Base-by-base conservation (phyloP, 2,329 filamentous ascomycete genomes). In the Botrytis fabae region DNA sequence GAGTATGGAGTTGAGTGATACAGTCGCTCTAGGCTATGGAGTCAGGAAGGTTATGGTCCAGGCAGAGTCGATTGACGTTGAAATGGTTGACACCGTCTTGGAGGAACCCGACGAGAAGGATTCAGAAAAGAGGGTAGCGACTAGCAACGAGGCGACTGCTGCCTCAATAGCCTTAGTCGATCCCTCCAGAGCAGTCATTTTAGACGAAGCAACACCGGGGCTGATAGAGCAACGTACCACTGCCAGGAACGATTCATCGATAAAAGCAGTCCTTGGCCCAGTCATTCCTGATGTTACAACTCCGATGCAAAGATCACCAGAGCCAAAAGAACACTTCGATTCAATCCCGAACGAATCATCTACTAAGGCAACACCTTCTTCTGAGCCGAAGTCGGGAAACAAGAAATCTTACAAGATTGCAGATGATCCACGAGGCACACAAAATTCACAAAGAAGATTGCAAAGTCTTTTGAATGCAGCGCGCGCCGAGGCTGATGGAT, bases 11-110 rank as follows among this genome's bases (percentile, higher is more conserved):
- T 22, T 69, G 32, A 42, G 68, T 32, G 71, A 71, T 46, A 40
- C 71, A 8, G 51, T 72, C 25, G 70, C 62, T 28, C 40, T 72
- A 25, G 69, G 69, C 1, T 70, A 74, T 35, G 75, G 75, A 32
- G 64, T 73, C 7, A 72, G 69, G 51, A 72, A 69, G 32, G n/a
- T 76, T n/a, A 18, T 44, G 12, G n/a, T 74, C 16, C 64, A 44
- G 46, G 42, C 22, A 48, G 28, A 16, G 10, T 12, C 35, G 16
- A 62, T 35, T 40, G 54, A 70, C 32, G 32, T 70, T 35, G 54
- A 54, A 48, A 66, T 59, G 38, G 22, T 57, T 44, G 65, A 44
- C 12, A 28, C 48, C 16, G 18, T 4, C 35, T 20, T 32, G 18
- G 48, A 59, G 18, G n/a, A 48, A 57, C 10, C 3, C 16, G 25